phyloP scores from a whole-genome alignment of 1,139 yeast genomes.

The Blastobotrys illinoisensis region DNA sequence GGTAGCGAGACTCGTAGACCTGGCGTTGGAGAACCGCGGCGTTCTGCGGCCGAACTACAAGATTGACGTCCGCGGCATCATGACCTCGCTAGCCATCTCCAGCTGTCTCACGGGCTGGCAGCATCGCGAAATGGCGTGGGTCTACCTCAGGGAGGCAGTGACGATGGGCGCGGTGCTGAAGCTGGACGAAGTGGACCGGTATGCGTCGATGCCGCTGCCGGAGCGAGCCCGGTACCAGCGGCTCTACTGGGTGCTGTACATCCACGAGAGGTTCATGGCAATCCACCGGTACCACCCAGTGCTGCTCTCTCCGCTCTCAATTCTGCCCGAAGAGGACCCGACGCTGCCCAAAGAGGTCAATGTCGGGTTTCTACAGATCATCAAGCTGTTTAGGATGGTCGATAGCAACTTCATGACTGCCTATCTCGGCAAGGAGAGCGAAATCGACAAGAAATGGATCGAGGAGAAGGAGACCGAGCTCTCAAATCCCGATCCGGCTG shows the following conservation, averaged over 20 bases:
- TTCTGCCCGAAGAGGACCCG: constrained; percentile 15
- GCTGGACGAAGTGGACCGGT: constrained; percentile 6
- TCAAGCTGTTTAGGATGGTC: constrained; percentile 18
- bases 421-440: constrained; percentile 9
- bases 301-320: constrained; percentile 11
- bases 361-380: constrained; percentile 17
- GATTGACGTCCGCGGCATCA: constrained; percentile 8
- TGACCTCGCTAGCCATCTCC: constrained; percentile 14
- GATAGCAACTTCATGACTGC: constrained; percentile 20
- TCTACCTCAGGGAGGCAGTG: constrained; percentile 20
- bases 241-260: constrained; percentile 20
- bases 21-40: constrained; percentile 15
- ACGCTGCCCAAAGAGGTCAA: constrained; percentile 13
- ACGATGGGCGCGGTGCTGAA: constrained; percentile 16
- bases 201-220: not conserved
- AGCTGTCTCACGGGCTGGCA: constrained; percentile 14
- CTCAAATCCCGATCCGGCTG: constrained; percentile 9
- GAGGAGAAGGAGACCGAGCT: constrained; percentile 17
- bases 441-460: constrained; percentile 15
- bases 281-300: constrained; percentile 18
- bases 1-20: constrained; percentile 7
- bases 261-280: constrained; percentile 21
- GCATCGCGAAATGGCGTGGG: constrained; percentile 16
- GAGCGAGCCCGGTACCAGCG: constrained; percentile 17
- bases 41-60: constrained; percentile 10